These are phyloP conservation scores for Wickerhamiella slavikovae DNA, from an alignment of 805 yeast genomes.

Conservation along the genomic window DNA sequence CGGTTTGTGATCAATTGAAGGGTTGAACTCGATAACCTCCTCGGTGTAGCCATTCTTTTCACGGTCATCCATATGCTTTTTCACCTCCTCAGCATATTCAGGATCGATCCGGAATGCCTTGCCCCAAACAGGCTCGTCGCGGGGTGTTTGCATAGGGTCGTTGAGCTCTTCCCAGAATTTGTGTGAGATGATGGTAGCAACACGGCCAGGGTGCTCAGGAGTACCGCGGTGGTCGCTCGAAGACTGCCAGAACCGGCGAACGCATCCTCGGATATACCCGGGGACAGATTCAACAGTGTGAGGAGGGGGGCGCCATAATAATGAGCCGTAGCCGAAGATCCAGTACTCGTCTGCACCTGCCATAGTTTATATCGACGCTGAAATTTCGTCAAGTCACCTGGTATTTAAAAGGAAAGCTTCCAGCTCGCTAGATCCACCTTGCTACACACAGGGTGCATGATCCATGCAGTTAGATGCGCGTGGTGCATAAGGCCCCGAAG, in stretches of 20 bases:
- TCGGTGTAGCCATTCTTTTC: slow-evolving; percentile 79
- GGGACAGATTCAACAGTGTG: slow-evolving; percentile 37
- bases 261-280: slow-evolving; percentile 57
- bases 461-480: too few species aligned
- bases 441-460: too few species aligned
- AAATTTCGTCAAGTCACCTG: too few species aligned
- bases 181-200: slow-evolving; percentile 55
- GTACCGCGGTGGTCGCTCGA: slow-evolving; percentile 84
- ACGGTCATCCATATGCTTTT: slow-evolving; percentile 51
- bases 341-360: too few species aligned
- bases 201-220: slow-evolving; percentile 72
- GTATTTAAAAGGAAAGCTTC: too few species aligned
- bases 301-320: slow-evolving; percentile 82
- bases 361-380: too few species aligned
- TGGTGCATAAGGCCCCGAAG: too few species aligned
- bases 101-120: slow-evolving; percentile 68
- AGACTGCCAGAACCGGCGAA: slow-evolving; percentile 80
- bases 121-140: slow-evolving; percentile 36
- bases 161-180: slow-evolving; percentile 28
- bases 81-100: slow-evolving; percentile 36
- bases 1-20: slow-evolving; percentile 17
- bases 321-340: slow-evolving; percentile 81
- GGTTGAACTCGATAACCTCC: slow-evolving; percentile 42
- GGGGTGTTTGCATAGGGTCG: slow-evolving; percentile 21
- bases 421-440: too few species aligned